Evolutionary conservation across 2,329 filamentous ascomycete genomes (phyloP).

Genomic region (Dactylellina sp.): DNA sequence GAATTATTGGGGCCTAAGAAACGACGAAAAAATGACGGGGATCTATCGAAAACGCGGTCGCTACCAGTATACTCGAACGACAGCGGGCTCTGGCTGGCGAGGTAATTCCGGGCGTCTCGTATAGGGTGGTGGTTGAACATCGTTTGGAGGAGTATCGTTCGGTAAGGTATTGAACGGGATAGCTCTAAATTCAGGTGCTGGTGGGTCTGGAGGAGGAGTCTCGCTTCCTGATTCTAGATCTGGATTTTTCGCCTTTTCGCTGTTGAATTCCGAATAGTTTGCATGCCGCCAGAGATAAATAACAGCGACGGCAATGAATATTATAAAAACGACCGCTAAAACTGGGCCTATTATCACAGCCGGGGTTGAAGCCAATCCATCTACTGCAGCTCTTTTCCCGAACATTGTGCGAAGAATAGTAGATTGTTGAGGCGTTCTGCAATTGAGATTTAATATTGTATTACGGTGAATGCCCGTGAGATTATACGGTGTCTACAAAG

Average conservation of each 20-base stretch:
- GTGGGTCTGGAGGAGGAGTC: not conserved
- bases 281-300: constrained; percentile 47
- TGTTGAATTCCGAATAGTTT: constrained; percentile 29
- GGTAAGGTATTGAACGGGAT: constrained; percentile 28
- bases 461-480: no score
- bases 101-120: constrained; percentile 22
- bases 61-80: constrained; percentile 21
- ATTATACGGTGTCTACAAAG: no score
- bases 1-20: no score
- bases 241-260: constrained; percentile 16
- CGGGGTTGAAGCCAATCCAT: constrained; percentile 5
- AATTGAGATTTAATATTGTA: no score
- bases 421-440: no score
- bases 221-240: constrained; percentile 16
- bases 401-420: no score
- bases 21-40: no score
- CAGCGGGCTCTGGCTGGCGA: constrained; percentile 38
- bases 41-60: not conserved
- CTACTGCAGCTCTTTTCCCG: not conserved
- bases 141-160: constrained; percentile 10
- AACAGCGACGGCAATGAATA: constrained; percentile 23
- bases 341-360: constrained; percentile 29
- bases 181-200: constrained; percentile 9
- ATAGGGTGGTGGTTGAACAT: constrained; percentile 41
- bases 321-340: constrained; percentile 26